Evolutionary conservation across 148 eudicot genomes (phyloP), one percentile per base, ranked within the genome.

Genomic region (Vaccinium vitisidaea): DNA sequence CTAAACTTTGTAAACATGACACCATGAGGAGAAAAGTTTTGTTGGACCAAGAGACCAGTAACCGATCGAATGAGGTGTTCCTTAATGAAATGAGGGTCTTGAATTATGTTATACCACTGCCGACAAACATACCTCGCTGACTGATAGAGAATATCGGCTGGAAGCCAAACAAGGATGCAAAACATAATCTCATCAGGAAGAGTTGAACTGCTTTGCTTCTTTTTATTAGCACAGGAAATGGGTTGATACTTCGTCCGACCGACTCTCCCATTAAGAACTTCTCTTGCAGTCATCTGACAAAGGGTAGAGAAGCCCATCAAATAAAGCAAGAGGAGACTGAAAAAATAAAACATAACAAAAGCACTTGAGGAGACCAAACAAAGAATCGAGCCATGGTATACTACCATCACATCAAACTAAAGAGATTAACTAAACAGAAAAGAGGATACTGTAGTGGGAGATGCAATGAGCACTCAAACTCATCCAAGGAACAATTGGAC

Each of bases 141-240:
- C 48, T 77, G 49, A 56, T 48, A 49, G 1, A 49, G 80, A 49
- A 49, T 23, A 39, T 39, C 43, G 43, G 43, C 43, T 39, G 43
- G 43, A 39, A 39, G 43, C 43, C 43, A 39, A 39, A 39, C 4
- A 39, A 39, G 43, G 43, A 9, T 75, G 55, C 21, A 18, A 30
- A 46, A 75, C 43, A 75, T 21, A 21, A 75, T 48, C 54, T 23
- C 79, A 18, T 75, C 79, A 46, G 79, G 79, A 75, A 75, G 27
- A 75, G 23, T 27, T 74, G 19, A 14, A 2, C 79, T 10, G 82
- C 49, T 75, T 6, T 77, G 13, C 48, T 49, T 59, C 71, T 54
- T 82, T 58, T 74, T 48, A 39, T 58, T 58, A 13, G 65, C 4
- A 58, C 19, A 58, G 2, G 56, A 30, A 9, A 54, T 2, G 4